Base-by-base conservation (phyloP, 768 basidiomycete genomes). In the Collybia mongolica region DNA sequence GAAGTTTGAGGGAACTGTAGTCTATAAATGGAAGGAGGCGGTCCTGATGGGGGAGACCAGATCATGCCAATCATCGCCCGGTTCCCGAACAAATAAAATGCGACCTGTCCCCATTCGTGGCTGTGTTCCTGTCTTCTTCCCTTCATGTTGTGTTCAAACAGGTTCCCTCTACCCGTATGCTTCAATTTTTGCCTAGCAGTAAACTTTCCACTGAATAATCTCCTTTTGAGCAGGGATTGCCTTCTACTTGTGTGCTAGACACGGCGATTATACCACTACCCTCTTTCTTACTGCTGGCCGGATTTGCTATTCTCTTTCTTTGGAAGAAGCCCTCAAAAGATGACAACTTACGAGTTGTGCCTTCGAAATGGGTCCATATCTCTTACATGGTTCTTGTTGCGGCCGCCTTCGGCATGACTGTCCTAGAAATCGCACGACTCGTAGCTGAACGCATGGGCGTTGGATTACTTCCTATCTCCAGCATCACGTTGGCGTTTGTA, bases 161-260 rank as follows among this genome's bases (percentile, higher is more conserved):
- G 41, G 41, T 43, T 43, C 18, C 41, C 19, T 23, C 19, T 43
- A 19, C 48, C 35, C 36, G 42, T 43, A 63, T 60, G 62, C 56
- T 57, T 20, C 59, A 57, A 37, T 49, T 43, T 1, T 55, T 57
- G 49, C 46, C 58, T 47, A 59, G 54, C 24, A 26, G 4, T 36
- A 41, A 52, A 6, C 28, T 64, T 3, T 49, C 59, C 24, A 59
- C 62, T 37, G 2, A 18, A 12, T 32, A 15, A 26, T 51, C 18
- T n/a, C 22, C 20, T 17, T 37, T 40, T 26, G 19, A 11, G n/a
- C 42, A 67, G 66, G 64, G 64, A 1, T 61, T 65, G 9, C 66
- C 66, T 11, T 63, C 66, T 14, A 65, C 65, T n/a, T 66, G 66
- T 51, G 44, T 55, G 9, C 56, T 68, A 18, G 66, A 68, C 54